Evolutionary conservation across 1,284 basidiomycete genomes (phyloP).

Genomic region (Amylostereum areolatum): DNA sequence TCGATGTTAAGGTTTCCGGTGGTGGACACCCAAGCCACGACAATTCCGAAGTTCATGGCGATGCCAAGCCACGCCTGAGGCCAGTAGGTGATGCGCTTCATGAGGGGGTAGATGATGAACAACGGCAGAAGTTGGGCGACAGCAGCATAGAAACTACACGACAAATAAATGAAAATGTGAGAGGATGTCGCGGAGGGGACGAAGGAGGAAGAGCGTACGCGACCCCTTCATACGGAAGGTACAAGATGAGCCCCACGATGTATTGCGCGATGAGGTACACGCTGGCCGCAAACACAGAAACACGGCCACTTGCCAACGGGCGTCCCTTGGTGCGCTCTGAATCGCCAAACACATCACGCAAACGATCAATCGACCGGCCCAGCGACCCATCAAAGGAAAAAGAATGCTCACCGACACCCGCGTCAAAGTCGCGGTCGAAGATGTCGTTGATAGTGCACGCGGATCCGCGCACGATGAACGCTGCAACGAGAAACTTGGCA

Average conservation of each 20-base stretch:
- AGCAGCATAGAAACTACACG: slow-evolving; percentile 24
- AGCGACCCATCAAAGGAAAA: slow-evolving; percentile 16
- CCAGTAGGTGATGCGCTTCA: slow-evolving; percentile 64
- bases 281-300: slow-evolving; percentile 34
- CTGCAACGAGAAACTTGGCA: slow-evolving; percentile 10
- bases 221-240: slow-evolving; percentile 25
- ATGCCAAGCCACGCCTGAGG: slow-evolving; percentile 73
- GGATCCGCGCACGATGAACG: slow-evolving; percentile 15
- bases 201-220: slow-evolving; percentile 27
- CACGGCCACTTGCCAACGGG: slow-evolving; percentile 41
- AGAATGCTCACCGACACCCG: slow-evolving; percentile 38
- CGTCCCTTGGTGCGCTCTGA: slow-evolving; percentile 40
- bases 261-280: slow-evolving; percentile 37
- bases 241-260: slow-evolving; percentile 33
- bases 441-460: slow-evolving; percentile 53
- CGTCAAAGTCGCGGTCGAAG: slow-evolving; percentile 44
- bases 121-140: slow-evolving; percentile 43
- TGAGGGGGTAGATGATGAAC: slow-evolving; percentile 41
- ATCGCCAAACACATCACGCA: neutral
- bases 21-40: slow-evolving; percentile 41
- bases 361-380: neutral
- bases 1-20: slow-evolving; percentile 31
- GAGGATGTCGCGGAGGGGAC: neutral
- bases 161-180: neutral
- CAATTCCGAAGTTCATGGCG: slow-evolving; percentile 48